Evolutionary conservation across 163 green algal genomes (phyloP), one percentile per base, ranked within the genome.

Genomic region (Trebouxia gelatinosa): DNA sequence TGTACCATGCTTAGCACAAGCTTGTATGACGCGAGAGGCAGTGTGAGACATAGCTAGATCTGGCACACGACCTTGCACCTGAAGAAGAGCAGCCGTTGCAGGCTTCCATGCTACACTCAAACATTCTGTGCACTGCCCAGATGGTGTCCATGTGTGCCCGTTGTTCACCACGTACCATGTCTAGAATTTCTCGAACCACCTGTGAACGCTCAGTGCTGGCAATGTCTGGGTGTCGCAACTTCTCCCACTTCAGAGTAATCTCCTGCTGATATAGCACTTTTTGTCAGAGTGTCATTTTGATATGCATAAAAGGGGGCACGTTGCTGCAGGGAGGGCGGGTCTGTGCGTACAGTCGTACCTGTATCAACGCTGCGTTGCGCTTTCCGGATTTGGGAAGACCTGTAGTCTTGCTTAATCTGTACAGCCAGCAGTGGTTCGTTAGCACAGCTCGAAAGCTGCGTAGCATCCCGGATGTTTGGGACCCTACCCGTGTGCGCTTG

Each of bases 11-110:
- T 95, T 95, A 71, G 90, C 77, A 67, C 88, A 94, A 51, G 92
- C 89, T 84, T 98, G 94, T 28, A 98, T 88, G 17, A 98, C 86
- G 35, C 93, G 87, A 0, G 89, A 95, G 11, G 92, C 90, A 7
- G 87, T 92, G 84, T 95, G 93, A 39, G 93, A 90, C 37, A 74
- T 84, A 2, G 90, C 89, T 43, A 97, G 84, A 74, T 95, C 88
- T n/a, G 87, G 61, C 5, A 95, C 70, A n/a, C 89, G 87, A 46
- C 89, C 94, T 21, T 87, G 70, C 0, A 90, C 77, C 83, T 91
- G 85, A 43, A 43, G 57, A 29, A n/a, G 26, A 59, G 48, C 19
- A 59, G 2, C 19, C 48, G 26, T 23, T 59, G 48, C 48, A 59
- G 48, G 26, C 19, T 23, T 28, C 19, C 48, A 2, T 59, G 48